Percentiles rank a stretch among this genome's conserved stretches.
These are phyloP conservation scores for Lyophyllum atratum DNA, from an alignment of 768 basidiomycete genomes.

Conservation along the genomic window DNA sequence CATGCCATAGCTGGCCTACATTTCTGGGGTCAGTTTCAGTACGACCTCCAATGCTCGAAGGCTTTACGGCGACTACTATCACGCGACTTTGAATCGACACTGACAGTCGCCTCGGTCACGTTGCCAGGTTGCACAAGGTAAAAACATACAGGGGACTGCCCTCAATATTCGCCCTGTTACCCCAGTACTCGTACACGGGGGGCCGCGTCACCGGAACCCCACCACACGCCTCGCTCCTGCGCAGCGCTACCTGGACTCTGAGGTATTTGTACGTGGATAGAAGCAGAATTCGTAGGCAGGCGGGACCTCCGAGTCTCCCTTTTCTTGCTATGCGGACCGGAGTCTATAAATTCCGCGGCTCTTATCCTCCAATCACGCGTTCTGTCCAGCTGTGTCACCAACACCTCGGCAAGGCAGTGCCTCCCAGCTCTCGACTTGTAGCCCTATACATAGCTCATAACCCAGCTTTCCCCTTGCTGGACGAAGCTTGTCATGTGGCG, in stretches of 20 bases:
- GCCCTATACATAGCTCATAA: neutral
- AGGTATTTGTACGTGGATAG: neutral
- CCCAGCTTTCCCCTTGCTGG: neutral
- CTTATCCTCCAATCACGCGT: slow-evolving; percentile 11
- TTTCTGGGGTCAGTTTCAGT: no score
- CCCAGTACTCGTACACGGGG: no score
- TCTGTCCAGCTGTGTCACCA: neutral
- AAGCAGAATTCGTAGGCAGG: neutral
- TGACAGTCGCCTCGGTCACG: no score
- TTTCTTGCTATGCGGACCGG: neutral
- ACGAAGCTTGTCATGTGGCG: no score
- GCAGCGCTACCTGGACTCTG: neutral
- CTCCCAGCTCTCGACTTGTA: neutral
- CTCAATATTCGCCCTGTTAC: no score
- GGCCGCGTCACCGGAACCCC: neutral
- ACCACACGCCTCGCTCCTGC: neutral
- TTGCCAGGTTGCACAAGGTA: no score
- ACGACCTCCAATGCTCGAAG: no score
- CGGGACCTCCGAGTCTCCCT: neutral
- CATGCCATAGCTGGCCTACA: neutral
- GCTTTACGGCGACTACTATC: no score
- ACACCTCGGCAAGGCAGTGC: neutral
- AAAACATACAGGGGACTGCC: no score
- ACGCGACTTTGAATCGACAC: no score
- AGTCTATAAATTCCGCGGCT: neutral